Base-by-base conservation (phyloP, 768 basidiomycete species). In the Flagelloscypha sp. region DNA sequence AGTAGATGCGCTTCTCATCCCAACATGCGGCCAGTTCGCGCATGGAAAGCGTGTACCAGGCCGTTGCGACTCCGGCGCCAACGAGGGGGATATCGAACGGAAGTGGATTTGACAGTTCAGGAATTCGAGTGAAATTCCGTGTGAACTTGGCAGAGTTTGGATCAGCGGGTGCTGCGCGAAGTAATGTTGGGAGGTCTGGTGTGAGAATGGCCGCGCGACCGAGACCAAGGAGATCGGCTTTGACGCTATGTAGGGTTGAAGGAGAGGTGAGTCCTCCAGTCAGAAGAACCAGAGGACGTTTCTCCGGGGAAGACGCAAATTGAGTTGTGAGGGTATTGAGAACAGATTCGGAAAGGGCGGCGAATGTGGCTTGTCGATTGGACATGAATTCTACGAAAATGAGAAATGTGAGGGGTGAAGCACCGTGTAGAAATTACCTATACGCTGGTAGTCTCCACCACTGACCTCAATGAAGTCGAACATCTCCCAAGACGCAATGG, bases 401-500 rank as follows among this genome's bases (percentile, higher is more conserved):
- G 19, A 24, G 10, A 19, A 13, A 12, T 32, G 5, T 24, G 40
- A 39, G 17, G 21, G 13, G 15, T 24, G 10, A 17, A 25, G 16
- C 6, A 4, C 12, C 15, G 15, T 15, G 11, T 9, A 15, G 13
- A 2, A 47, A 65, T 12, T 46, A 81, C 87, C 74, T 46, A 84
- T 81, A 12, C 67, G 72, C 48, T 88, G 84, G 45, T 93, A 94
- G 50, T 81, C 79, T 1, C 89, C 89, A 2, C 89, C 89, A 37
- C 81, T 86, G 40, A 94, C 73, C 55, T 94, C 89, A 33, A 94
- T 75, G 48, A 89, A 83, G 53, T 94, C 89, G 4, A 93, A 48
- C 12, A 60, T 57, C 1, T 68, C 67, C 77, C 85, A 86, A 24
- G 54, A 51, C 0, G 79, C 72, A 19, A 90, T 74, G 24, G 65